Base-by-base conservation (phyloP, 768 basidiomycete species). In the Amanita muscaria region DNA sequence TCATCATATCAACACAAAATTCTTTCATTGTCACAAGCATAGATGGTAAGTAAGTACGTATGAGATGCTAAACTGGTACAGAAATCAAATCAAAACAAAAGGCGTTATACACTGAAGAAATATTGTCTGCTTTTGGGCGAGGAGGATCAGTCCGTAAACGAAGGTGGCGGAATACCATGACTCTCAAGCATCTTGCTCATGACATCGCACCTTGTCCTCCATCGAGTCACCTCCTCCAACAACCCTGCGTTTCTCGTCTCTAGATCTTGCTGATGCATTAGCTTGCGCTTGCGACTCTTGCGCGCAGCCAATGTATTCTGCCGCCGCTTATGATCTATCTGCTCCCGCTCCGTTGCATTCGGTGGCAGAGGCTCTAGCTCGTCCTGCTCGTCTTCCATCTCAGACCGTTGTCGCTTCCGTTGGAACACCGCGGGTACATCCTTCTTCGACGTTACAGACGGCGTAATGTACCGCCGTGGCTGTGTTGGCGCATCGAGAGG, bases 271-370 rank as follows among this genome's bases (percentile, higher is more conserved):
- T 84, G 76, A 52, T 85, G 73, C 63, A 79, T 73, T 29, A 81
- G 61, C 70, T 88, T 90, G 37, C 88, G 72, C 72, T 77, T 77
- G 9, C 87, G 69, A 52, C 77, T 80, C 37, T 83, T 73, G 3
- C 88, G 71, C 15, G 88, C 88, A 0, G 88, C 88, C 5, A 88
- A 59, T 4, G 86, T 88, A 56, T 89, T 90, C 61, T 82, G 79
- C 4, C 81, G 72, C 36, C 88, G 74, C 70, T 89, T 90, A 41
- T 72, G 73, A 61, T 81, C 83, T 51, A 88, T 87, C 50, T 79
- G 79, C 52, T 81, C 75, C 49, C 69, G 59, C 59, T 78, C 77
- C 1, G 68, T 66, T 4, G 68, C 59, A 4, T 70, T 63, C 0
- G 73, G 65, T 1, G 57, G 56, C 12, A 60, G 57, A 1, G 57